Conservation (phyloP, 2,329 filamentous ascomycete species). For the Raffaelea arxii region DNA sequence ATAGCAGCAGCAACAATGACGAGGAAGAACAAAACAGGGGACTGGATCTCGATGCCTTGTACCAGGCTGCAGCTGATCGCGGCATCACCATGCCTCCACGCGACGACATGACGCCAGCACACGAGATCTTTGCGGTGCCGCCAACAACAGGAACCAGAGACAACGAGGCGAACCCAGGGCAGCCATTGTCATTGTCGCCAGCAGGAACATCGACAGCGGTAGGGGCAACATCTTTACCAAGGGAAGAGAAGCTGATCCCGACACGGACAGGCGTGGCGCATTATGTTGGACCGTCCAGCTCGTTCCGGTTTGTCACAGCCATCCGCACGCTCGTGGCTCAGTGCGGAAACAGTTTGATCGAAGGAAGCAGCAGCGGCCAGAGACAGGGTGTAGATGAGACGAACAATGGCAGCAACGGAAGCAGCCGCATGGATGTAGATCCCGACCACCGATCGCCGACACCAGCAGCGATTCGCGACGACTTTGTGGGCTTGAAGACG, state of each 20-base stretch:
- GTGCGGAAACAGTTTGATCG: slow-evolving; percentile 8
- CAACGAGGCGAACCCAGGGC: not conserved
- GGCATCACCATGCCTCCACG: slow-evolving; percentile 11
- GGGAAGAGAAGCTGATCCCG: slow-evolving; percentile 12
- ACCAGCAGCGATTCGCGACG: slow-evolving; percentile 6
- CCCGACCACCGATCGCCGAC: no score
- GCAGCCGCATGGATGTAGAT: not conserved
- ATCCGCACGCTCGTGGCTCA: slow-evolving; percentile 10
- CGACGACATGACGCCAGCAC: slow-evolving; percentile 11
- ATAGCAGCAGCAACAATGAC: not conserved
- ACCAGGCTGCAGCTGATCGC: slow-evolving; percentile 9
- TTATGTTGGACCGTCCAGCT: slow-evolving; percentile 12
- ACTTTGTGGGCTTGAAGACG: slow-evolving; percentile 8
- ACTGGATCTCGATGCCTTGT: slow-evolving; percentile 11
- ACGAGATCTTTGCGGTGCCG: slow-evolving; percentile 9
- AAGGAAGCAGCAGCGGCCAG: not conserved
- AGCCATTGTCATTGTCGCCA: slow-evolving; percentile 6
- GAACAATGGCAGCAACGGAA: not conserved
- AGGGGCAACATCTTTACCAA: not conserved
- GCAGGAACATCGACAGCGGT: not conserved
- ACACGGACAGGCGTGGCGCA: slow-evolving; percentile 9
- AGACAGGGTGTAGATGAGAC: not conserved
- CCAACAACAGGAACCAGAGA: not conserved
- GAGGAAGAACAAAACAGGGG: no score
- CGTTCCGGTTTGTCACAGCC: slow-evolving; percentile 11